phyloP scores from a whole-genome alignment of 2,329 filamentous ascomycete genomes.

The Alternaria sp. region DNA sequence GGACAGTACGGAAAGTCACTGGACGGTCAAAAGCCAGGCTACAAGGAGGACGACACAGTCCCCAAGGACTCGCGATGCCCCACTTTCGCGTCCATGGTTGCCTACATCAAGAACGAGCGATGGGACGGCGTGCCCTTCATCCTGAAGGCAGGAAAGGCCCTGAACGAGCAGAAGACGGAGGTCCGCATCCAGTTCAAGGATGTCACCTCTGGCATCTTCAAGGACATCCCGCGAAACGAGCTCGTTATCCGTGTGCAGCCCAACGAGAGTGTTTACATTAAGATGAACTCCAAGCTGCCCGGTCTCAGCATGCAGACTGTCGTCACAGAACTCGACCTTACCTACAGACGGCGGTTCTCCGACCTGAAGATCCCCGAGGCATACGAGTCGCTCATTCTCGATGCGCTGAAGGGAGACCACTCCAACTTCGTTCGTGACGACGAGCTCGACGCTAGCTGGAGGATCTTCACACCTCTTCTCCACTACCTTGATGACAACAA shows the following conservation, averaged over 20 bases:
- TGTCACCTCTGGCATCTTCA: conserved; percentile 98
- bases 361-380: conserved; percentile 99
- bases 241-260: conserved; percentile 99
- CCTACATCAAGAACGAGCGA: conserved; percentile 99
- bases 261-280: conserved; percentile 99
- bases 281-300: conserved; percentile 99
- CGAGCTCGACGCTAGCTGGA: conserved; percentile 96
- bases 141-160: conserved; percentile 96
- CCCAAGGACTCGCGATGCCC: conserved; percentile 97
- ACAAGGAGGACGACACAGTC: conserved; percentile 98
- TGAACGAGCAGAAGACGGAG: conserved; percentile 99
- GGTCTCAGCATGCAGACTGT: conserved; percentile 99
- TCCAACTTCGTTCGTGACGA: conserved; percentile 78
- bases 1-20: conserved; percentile 97
- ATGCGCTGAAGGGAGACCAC: conserved; percentile 98
- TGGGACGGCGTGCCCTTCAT: conserved; percentile 99
- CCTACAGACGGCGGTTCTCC: conserved; percentile 97
- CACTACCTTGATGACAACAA: conserved; percentile 99
- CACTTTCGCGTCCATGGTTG: conserved; percentile 96
- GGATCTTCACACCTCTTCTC: conserved; percentile 95
- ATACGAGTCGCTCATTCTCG: conserved; percentile 96
- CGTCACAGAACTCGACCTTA: conserved; percentile 96
- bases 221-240: conserved; percentile 99
- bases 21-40: conserved; percentile 93
- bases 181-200: conserved; percentile 99